Percentiles rank a stretch among this genome's conserved stretches.
Conservation (phyloP, 345 rosid genomes). For the Excoecaria agallocha region DNA sequence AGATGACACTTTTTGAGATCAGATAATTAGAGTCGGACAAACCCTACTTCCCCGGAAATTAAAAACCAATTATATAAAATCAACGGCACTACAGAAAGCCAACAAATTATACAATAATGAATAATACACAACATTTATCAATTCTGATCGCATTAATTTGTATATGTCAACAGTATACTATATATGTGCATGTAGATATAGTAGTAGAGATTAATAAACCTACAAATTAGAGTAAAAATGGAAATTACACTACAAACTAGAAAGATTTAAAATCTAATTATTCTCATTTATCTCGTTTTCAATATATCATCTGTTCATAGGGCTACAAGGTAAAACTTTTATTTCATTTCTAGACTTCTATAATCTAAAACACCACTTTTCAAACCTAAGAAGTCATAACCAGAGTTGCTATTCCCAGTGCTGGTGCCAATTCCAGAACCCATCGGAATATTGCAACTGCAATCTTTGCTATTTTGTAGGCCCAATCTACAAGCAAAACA, state of each 20-base stretch:
- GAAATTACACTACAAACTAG: background rate
- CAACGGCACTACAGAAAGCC: background rate
- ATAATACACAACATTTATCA: background rate
- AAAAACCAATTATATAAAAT: background rate
- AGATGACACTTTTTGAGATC: slow-evolving; percentile 13
- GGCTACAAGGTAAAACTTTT: slow-evolving; percentile 11
- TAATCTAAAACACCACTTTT: slow-evolving; percentile 63
- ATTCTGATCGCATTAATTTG: background rate
- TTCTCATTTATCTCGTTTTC: background rate
- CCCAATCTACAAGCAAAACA: slow-evolving; percentile 63
- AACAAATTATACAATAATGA: background rate
- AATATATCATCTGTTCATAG: background rate
- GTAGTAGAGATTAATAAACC: background rate
- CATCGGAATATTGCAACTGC: slow-evolving; percentile 37
- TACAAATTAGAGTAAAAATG: background rate
- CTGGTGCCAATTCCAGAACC: slow-evolving; percentile 24
- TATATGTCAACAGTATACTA: background rate
- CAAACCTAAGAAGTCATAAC: slow-evolving; percentile 78
- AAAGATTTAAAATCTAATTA: slow-evolving; percentile 10
- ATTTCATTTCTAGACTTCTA: slow-evolving; percentile 64
- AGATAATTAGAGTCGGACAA: background rate
- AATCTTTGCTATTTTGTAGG: slow-evolving; percentile 47
- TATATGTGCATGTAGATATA: background rate
- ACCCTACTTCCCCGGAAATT: slow-evolving; percentile 14
- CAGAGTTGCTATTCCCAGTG: slow-evolving; percentile 28